A percentile compares a stretch with the other conserved stretches of the same genome.
Evolutionary conservation across 169 alveolate genomes (phyloP).

Genomic region (Plasmodium vivax): DNA sequence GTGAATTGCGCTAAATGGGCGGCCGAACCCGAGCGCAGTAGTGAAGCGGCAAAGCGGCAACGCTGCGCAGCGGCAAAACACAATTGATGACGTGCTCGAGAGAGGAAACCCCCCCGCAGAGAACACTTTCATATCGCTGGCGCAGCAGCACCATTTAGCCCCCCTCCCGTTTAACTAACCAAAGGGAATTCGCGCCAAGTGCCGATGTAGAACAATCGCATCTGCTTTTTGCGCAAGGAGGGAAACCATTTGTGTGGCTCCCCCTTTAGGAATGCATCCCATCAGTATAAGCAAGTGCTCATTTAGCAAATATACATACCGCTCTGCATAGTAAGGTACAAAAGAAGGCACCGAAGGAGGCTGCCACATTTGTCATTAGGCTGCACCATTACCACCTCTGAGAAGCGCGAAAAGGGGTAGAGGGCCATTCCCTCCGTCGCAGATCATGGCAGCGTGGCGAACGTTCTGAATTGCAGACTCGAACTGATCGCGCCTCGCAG

Average conservation of each 20-base stretch:
- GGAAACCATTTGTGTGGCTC: neutral
- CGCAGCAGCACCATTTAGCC: neutral
- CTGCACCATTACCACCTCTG: neutral
- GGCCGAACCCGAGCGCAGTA: neutral
- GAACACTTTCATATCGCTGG: neutral
- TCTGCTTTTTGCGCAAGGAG: neutral
- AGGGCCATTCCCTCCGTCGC: neutral
- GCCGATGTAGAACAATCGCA: neutral
- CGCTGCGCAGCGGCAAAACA: too few relatives aligned
- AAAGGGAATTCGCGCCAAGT: neutral
- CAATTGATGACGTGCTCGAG: neutral
- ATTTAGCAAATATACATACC: neutral
- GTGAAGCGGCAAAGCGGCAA: neutral
- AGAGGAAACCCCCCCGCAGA: neutral
- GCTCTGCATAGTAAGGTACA: neutral
- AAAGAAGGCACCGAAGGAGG: neutral
- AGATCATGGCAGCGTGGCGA: neutral
- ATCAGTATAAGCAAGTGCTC: too few relatives aligned
- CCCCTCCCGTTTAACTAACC: neutral
- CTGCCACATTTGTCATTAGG: neutral
- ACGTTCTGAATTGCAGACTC: neutral
- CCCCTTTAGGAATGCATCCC: neutral
- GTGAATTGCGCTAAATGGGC: neutral
- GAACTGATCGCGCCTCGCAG: neutral
- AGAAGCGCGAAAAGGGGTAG: neutral